Base-by-base conservation (phyloP, 768 basidiomycete genomes). In the Cystobasidiopsis lactophilus region DNA sequence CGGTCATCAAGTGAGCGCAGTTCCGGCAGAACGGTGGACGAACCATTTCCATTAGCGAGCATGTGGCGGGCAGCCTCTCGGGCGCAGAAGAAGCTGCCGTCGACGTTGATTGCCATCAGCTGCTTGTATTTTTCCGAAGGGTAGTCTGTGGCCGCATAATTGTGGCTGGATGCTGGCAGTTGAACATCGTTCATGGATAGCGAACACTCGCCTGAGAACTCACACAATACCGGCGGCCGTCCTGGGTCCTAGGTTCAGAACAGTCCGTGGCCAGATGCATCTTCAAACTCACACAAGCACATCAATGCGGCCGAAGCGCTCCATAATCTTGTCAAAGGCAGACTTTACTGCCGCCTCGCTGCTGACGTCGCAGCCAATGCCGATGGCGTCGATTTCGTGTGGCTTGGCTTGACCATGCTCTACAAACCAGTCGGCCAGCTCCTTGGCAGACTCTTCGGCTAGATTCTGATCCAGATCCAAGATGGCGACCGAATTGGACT, bases 61-160 rank as follows among this genome's bases (percentile, higher is more conserved):
- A 95, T 95, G 68, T 76, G 72, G 58, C 80, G 79, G 43, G 88
- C 89, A 2, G 83, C 89, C 67, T 95, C 88, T 26, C 91, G 79
- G 10, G 91, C 91, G n/a, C 86, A 91, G 69, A 80, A 91, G 70
- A 53, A 57, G 44, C 45, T 27, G 52, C 88, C 89, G 65, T 93
- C 84, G 40, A 95, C 82, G 63, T 95, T 95, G 71, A 95, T 77
- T 62, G 86, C 85, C 64, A 80, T 83, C 52, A 96, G 70, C 52
- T 77, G 75, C 65, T 79, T 79, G 61, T 85, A 77, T 49, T 81
- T 79, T 57, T 85, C 80, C 50, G 78, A 75, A 2, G 89, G 89
- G 69, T 95, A 86, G 3, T 62, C 59, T n/a, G 39, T 46, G 21
- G 58, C 62, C 9, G 58, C 47, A 53, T 54, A 52, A 57, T 59